phyloP scores from a whole-genome alignment of 164 flowering plant genomes.

The Macadamia integrifolia region DNA sequence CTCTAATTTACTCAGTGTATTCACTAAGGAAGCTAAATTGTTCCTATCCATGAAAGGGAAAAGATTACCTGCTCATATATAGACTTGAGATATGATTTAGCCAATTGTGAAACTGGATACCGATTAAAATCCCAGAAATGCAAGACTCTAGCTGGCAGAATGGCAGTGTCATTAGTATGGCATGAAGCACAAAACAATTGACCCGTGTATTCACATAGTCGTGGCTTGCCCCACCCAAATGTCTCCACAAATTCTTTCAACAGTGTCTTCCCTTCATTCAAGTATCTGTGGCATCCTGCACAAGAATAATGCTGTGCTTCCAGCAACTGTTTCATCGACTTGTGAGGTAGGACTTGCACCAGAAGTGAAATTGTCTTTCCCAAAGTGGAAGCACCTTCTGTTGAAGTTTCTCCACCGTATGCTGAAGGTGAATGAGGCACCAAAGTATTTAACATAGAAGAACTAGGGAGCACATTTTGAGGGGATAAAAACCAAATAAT shows the following conservation, averaged over 20 bases:
- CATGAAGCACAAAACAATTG: constrained; percentile 87
- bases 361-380: constrained; percentile 83
- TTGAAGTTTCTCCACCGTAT: constrained; percentile 11
- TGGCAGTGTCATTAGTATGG: constrained; percentile 86
- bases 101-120: constrained; percentile 87
- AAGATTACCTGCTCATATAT: constrained; percentile 71
- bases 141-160: constrained; percentile 87
- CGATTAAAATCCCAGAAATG: constrained; percentile 85
- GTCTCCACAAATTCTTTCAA: constrained; percentile 62
- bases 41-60: neutral
- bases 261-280: constrained; percentile 56
- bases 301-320: constrained; percentile 78
- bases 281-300: constrained; percentile 83
- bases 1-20: too few species aligned
- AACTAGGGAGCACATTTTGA: constrained; percentile 30
- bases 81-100: constrained; percentile 85
- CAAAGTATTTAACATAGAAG: constrained; percentile 26
- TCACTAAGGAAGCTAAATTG: too few species aligned
- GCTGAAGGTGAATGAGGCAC: constrained; percentile 17
- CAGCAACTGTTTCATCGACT: constrained; percentile 64
- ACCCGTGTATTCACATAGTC: constrained; percentile 89
- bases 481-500: constrained; percentile 72
- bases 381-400: constrained; percentile 29
- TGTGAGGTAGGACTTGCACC: constrained; percentile 54
- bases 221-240: constrained; percentile 91